phyloP scores from a whole-genome alignment of 108 stramenopile species.

The Skeletonema potamos region DNA sequence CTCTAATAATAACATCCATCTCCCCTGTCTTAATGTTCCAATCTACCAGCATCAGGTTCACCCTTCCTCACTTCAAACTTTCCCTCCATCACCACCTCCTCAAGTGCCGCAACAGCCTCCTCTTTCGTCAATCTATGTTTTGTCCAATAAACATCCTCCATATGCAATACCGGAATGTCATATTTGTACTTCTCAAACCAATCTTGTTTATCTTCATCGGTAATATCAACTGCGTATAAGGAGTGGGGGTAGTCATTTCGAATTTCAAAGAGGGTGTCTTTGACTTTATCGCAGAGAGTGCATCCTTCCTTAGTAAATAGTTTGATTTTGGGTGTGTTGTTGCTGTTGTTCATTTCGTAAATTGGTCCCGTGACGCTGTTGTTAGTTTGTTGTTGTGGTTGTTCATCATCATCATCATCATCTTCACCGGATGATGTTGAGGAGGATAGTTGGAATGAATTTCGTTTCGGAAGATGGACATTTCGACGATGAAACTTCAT shows the following conservation, averaged over 20 bases:
- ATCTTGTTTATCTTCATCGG: slow-evolving; percentile 61
- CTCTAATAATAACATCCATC: too few species aligned
- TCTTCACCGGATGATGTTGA: neutral
- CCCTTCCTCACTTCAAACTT: slow-evolving; percentile 54
- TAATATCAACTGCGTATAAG: slow-evolving; percentile 79
- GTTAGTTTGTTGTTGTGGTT: neutral
- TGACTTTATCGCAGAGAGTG: slow-evolving; percentile 83
- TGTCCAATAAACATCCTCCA: slow-evolving; percentile 73
- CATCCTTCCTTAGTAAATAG: slow-evolving; percentile 86
- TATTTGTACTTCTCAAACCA: slow-evolving; percentile 82
- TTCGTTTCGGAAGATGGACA: neutral
- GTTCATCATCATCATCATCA: too few species aligned
- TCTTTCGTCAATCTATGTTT: slow-evolving; percentile 69
- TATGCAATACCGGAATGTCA: slow-evolving; percentile 84
- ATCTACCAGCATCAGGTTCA: slow-evolving; percentile 70
- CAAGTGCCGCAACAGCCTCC: slow-evolving; percentile 56
- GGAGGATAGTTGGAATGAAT: neutral
- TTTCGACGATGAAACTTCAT: neutral
- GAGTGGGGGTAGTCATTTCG: slow-evolving; percentile 55
- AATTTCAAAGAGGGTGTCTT: slow-evolving; percentile 15
- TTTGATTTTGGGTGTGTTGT: slow-evolving; percentile 40
- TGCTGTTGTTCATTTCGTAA: slow-evolving; percentile 39
- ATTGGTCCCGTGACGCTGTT: slow-evolving; percentile 63
- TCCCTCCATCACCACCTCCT: slow-evolving; percentile 42
- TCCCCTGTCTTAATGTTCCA: slow-evolving; percentile 57